These are phyloP conservation scores for Auricularia heimuer DNA, from an alignment of 768 basidiomycete genomes.

Conservation along the genomic window DNA sequence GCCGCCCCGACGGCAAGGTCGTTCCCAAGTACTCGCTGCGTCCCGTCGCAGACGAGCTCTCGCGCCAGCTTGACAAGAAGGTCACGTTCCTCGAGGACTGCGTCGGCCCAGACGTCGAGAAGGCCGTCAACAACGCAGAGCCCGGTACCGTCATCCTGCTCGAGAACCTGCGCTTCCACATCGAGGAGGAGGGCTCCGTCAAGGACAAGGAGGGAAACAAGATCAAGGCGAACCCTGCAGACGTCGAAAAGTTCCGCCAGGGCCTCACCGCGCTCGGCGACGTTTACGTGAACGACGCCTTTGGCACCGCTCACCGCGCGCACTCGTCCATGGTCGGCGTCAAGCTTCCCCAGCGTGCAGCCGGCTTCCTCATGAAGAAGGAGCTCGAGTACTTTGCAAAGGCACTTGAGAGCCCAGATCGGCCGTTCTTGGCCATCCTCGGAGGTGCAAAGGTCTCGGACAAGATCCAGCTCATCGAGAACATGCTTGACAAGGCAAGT, in stretches of 20 bases:
- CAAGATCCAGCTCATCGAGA: constrained; percentile 97
- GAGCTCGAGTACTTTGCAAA: constrained; percentile 99
- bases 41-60: constrained; percentile 74
- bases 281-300: constrained; percentile 97
- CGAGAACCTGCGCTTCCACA: constrained; percentile 97
- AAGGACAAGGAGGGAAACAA: constrained; percentile 94
- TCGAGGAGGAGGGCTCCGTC: constrained; percentile 90
- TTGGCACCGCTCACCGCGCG: constrained; percentile 96
- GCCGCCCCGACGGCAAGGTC: constrained; percentile 89
- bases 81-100: constrained; percentile 80
- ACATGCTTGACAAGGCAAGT: constrained; percentile 91
- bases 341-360: constrained; percentile 81
- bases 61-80: constrained; percentile 56
- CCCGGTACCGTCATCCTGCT: constrained; percentile 75
- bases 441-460: constrained; percentile 99
- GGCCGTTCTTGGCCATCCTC: constrained; percentile 95
- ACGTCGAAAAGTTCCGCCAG: constrained; percentile 76
- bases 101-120: constrained; percentile 78
- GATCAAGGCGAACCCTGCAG: constrained; percentile 80
- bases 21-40: constrained; percentile 84
- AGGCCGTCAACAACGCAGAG: constrained; percentile 56
- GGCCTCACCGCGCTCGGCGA: constrained; percentile 86
- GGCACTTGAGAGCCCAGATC: constrained; percentile 86
- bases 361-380: constrained; percentile 96
- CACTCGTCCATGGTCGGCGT: constrained; percentile 99